A percentile compares a stretch with the other conserved stretches of the same genome.
These are phyloP conservation scores for Talaromyces nanjingensis DNA, from an alignment of 495 filamentous ascomycete species.

Conservation along the genomic window DNA sequence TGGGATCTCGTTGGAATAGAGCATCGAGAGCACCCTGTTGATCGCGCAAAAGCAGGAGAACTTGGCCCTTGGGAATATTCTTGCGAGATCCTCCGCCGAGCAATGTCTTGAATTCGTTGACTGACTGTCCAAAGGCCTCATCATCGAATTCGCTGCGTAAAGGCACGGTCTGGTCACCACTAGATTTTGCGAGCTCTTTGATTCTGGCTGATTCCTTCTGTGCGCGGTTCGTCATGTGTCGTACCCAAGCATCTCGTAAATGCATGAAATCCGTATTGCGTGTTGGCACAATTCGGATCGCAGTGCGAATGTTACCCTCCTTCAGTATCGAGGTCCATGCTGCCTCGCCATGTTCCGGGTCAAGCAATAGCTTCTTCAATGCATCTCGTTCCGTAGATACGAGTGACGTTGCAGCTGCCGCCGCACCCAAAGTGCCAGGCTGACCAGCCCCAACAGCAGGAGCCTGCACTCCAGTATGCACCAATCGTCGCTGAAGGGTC, in stretches of 20 bases:
- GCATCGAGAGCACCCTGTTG: constrained; percentile 57
- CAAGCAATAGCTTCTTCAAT: constrained; percentile 59
- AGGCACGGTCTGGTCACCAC: not conserved
- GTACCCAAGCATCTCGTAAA: constrained; percentile 82
- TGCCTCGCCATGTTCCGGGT: constrained; percentile 56
- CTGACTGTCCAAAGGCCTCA: constrained; percentile 60
- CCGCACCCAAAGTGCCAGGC: constrained; percentile 30
- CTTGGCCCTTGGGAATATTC: constrained; percentile 66
- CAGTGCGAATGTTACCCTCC: constrained; percentile 55
- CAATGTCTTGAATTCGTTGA: constrained; percentile 67
- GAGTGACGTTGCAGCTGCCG: constrained; percentile 67
- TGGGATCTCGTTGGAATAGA: constrained; percentile 50
- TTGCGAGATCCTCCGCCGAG: constrained; percentile 63
- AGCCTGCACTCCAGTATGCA: constrained; percentile 36
- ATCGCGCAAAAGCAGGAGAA: constrained; percentile 67
- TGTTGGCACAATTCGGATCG: constrained; percentile 73
- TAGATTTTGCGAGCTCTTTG: constrained; percentile 14
- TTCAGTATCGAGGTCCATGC: constrained; percentile 68
- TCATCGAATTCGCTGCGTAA: constrained; percentile 48
- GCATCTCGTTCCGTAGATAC: constrained; percentile 70
- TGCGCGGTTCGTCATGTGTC: constrained; percentile 69
- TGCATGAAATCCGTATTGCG: constrained; percentile 89
- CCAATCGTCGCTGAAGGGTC: constrained; percentile 47
- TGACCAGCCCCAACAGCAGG: constrained; percentile 23
- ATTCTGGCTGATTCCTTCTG: constrained; percentile 25